A percentile compares a stretch with the other conserved stretches of the same genome.
These are phyloP conservation scores for Nyssa sinensis DNA, from an alignment of 148 eudicot genomes.

Conservation along the genomic window DNA sequence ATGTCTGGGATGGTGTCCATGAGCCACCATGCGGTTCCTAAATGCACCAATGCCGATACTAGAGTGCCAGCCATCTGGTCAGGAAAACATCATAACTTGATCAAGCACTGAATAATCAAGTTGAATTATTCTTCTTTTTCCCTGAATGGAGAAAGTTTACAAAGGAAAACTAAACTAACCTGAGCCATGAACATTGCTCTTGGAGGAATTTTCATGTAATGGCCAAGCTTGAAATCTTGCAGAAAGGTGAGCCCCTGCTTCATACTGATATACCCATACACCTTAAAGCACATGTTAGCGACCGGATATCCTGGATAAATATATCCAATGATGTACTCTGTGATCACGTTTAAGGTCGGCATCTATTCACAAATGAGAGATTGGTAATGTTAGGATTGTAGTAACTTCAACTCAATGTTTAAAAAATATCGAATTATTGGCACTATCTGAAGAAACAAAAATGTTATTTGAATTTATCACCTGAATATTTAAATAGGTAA, in stretches of 20 bases:
- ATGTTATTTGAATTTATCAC: no score
- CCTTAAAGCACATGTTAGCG: constrained; percentile 64
- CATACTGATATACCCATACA: constrained; percentile 51
- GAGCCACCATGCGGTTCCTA: constrained; percentile 95
- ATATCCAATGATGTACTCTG: constrained; percentile 57
- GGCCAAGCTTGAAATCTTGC: constrained; percentile 62
- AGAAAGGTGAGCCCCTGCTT: constrained; percentile 52
- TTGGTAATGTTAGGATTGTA: neutral
- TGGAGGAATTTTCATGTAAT: constrained; percentile 71
- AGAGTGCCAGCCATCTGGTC: constrained; percentile 62
- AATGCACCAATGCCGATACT: constrained; percentile 68
- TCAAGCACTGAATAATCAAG: neutral
- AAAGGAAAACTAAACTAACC: constrained; percentile 21
- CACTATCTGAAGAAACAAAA: no score
- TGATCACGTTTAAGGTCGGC: constrained; percentile 56
- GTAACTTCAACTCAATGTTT: neutral
- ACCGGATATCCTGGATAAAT: constrained; percentile 60
- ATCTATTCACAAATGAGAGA: constrained; percentile 24
- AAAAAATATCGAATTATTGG: no score
- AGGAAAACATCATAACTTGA: neutral
- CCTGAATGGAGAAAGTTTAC: neutral
- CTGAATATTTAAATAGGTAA: no score
- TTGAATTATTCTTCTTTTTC: neutral
- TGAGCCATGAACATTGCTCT: constrained; percentile 63
- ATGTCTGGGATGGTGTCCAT: constrained; percentile 65